Evolutionary conservation across 2,329 filamentous ascomycete species (phyloP).

Genomic region (Claviceps sp.): DNA sequence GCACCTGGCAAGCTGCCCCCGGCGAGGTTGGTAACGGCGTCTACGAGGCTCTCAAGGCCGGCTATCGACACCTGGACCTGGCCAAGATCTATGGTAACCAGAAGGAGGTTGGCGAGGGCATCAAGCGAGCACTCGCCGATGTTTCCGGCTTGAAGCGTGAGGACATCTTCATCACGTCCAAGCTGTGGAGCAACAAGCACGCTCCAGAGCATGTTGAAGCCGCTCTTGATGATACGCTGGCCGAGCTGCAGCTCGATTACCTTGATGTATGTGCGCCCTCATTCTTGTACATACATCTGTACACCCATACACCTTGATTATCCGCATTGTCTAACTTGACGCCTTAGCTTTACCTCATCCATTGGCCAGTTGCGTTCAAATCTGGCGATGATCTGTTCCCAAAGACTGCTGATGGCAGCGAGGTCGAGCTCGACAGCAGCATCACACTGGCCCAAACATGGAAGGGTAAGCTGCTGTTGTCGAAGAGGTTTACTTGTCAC

Average conservation of each 20-base stretch:
- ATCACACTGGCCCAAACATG: slow-evolving; percentile 30
- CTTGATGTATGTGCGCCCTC: slow-evolving; percentile 28
- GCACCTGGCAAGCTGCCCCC: slow-evolving; percentile 56
- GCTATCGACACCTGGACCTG: slow-evolving; percentile 49
- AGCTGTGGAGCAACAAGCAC: slow-evolving; percentile 49
- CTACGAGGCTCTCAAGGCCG: slow-evolving; percentile 46
- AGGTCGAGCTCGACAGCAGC: slow-evolving; percentile 28
- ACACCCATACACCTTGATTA: neutral
- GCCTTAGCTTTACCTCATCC: slow-evolving; percentile 42
- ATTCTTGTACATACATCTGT: neutral
- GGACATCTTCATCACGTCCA: slow-evolving; percentile 52
- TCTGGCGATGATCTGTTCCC: slow-evolving; percentile 31
- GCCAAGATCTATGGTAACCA: slow-evolving; percentile 51
- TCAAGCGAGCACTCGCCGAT: slow-evolving; percentile 31
- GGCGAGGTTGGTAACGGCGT: slow-evolving; percentile 52
- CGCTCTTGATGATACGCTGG: slow-evolving; percentile 41
- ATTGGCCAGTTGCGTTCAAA: slow-evolving; percentile 44
- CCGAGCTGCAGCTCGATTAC: slow-evolving; percentile 42
- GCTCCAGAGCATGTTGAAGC: slow-evolving; percentile 45
- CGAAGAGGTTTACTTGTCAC: neutral
- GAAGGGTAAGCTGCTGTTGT: slow-evolving; percentile 21
- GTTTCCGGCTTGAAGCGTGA: slow-evolving; percentile 38
- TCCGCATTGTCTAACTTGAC: neutral
- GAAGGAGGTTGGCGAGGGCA: slow-evolving; percentile 41
- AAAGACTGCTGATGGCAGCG: slow-evolving; percentile 19